Percentiles rank a stretch among this genome's conserved stretches.
phyloP scores from a whole-genome alignment of 768 basidiomycete species.

The Pulveroboletus sp. region DNA sequence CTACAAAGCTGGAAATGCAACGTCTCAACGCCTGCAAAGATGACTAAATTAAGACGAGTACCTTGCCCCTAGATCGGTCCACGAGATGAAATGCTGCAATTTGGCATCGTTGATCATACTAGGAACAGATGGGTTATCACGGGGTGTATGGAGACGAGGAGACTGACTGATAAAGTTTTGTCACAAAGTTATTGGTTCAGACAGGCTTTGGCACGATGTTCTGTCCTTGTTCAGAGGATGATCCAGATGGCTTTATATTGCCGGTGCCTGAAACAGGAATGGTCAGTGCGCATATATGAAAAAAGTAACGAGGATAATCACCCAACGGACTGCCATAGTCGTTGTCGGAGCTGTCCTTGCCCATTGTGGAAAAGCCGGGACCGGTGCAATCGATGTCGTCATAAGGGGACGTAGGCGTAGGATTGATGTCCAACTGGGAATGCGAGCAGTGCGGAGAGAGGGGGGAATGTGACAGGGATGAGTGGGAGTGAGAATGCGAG shows the following conservation, averaged over 20 bases:
- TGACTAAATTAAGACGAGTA: constrained; percentile 11
- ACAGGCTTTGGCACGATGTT: constrained; percentile 65
- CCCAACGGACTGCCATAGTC: constrained; percentile 16
- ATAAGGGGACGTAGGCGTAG: constrained; percentile 36
- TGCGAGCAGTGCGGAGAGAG: constrained; percentile 16
- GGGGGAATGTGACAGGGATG: constrained; percentile 25
- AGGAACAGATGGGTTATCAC: constrained; percentile 1
- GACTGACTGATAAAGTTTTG: constrained; percentile 81
- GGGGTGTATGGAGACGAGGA: neutral
- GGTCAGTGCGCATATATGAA: neutral
- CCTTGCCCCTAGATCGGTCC: constrained; percentile 80
- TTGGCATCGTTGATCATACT: constrained; percentile 89
- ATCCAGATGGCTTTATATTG: constrained; percentile 15
- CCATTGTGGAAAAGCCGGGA: constrained; percentile 13
- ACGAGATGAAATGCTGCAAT: constrained; percentile 75
- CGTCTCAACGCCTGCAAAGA: neutral
- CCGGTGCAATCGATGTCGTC: constrained; percentile 59
- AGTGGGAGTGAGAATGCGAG: constrained; percentile 19
- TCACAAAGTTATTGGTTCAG: constrained; percentile 78
- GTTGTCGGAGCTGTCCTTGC: constrained; percentile 28
- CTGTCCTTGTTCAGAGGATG: constrained; percentile 37
- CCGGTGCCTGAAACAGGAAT: constrained; percentile 9
- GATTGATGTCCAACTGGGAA: constrained; percentile 29
- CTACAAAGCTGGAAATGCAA: constrained; percentile 56
- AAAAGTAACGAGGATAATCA: neutral